A percentile compares a stretch with the other conserved stretches of the same genome.
These are phyloP conservation scores for Chytriomyces confervae DNA, from an alignment of 192 early-diverging fungal species.

Conservation along the genomic window DNA sequence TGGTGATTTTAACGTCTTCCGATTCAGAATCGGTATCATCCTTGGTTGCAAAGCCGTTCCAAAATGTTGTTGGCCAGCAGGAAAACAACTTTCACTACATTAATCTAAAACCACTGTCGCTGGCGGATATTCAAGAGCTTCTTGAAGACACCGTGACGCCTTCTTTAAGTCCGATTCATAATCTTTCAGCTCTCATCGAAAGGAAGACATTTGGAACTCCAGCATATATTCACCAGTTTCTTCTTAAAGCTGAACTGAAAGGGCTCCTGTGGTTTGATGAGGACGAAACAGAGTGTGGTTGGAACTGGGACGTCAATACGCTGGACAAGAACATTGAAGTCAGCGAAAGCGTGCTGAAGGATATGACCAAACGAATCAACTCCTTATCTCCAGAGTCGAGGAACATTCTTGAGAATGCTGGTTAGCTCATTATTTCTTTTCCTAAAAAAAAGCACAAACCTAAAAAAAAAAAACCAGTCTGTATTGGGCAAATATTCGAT, in stretches of 20 bases:
- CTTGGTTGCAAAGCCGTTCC: conserved; percentile 18
- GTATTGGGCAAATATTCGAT: conserved; percentile 27
- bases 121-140: conserved; percentile 40
- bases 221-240: conserved; percentile 47
- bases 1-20: conserved; percentile 24
- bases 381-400: conserved; percentile 41
- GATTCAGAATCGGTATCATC: conserved; percentile 6
- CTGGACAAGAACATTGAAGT: conserved; percentile 49
- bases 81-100: conserved; percentile 27
- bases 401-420: conserved; percentile 45
- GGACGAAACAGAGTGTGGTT: conserved; percentile 38
- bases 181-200: conserved; percentile 46
- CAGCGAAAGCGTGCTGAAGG: conserved; percentile 47
- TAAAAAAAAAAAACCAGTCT: conserved; percentile 3
- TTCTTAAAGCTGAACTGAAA: conserved; percentile 42
- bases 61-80: conserved; percentile 6
- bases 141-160: conserved; percentile 47
- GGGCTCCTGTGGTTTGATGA: conserved; percentile 51
- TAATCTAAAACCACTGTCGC: conserved; percentile 42
- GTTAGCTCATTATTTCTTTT: conserved; percentile 24
- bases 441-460: background rate
- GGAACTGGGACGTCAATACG: conserved; percentile 55
- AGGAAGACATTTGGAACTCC: conserved; percentile 56
- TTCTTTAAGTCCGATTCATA: conserved; percentile 32
- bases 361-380: conserved; percentile 45